phyloP scores from a whole-genome alignment of 768 basidiomycete species.

The Russula olivacea region DNA sequence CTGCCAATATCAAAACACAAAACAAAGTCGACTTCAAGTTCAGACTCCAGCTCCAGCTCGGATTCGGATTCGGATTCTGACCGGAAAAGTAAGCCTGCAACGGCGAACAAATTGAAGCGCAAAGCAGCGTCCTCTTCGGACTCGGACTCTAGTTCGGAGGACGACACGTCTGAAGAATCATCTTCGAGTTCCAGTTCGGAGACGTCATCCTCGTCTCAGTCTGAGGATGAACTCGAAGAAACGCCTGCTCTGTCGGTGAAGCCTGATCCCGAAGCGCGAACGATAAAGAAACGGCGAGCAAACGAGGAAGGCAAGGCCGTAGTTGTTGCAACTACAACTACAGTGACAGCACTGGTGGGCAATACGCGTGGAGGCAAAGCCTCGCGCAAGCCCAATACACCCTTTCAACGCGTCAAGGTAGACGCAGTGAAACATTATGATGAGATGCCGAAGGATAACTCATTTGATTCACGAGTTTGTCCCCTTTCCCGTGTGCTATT shows the following conservation, averaged over 20 bases:
- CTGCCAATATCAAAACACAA: conserved; percentile 2
- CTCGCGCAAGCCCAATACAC: conserved; percentile 44
- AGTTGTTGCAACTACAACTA: conserved; percentile 6
- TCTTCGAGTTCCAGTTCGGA: conserved; percentile 11
- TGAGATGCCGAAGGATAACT: conserved; percentile 57
- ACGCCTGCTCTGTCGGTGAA: background rate
- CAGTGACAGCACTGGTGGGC: conserved; percentile 4
- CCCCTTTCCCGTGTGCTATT: conserved; percentile 3
- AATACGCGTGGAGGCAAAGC: conserved; percentile 32
- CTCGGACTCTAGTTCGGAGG: conserved; percentile 26
- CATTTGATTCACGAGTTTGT: conserved; percentile 73
- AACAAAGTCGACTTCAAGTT: conserved; percentile 25
- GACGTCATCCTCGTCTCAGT: conserved; percentile 26
- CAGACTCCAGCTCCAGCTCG: conserved; percentile 28
- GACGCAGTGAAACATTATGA: conserved; percentile 49
- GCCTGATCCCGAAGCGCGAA: conserved; percentile 1
- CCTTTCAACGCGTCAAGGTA: conserved; percentile 76
- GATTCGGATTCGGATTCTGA: conserved; percentile 9
- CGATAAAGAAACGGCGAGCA: conserved; percentile 22
- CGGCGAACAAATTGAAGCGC: background rate
- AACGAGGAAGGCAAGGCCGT: conserved; percentile 16
- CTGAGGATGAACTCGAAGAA: conserved; percentile 16
- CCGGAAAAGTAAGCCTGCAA: conserved; percentile 23
- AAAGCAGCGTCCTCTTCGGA: conserved; percentile 5
- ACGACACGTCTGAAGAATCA: conserved; percentile 9